A percentile compares a stretch with the other conserved stretches of the same genome.
Evolutionary conservation across 805 yeast genomes (phyloP).

Genomic region (Metschnikowia borealis): DNA sequence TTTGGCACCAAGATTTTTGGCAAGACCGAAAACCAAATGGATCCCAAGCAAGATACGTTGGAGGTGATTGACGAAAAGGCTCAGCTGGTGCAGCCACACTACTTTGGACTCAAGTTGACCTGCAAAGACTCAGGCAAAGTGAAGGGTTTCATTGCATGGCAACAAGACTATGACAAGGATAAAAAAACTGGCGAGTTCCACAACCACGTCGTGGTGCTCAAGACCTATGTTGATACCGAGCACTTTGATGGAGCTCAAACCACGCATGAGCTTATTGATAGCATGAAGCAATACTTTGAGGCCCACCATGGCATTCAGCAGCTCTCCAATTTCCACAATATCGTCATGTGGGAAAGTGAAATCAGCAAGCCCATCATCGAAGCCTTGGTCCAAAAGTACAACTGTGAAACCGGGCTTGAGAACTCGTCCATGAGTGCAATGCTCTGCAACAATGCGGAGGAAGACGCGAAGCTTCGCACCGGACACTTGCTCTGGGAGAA

Average conservation of each 20-base stretch:
- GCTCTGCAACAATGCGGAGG: constrained; percentile 22
- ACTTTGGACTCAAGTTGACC: constrained; percentile 29
- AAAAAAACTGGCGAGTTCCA: constrained; percentile 13
- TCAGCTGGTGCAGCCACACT: constrained; percentile 23
- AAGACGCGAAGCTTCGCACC: constrained; percentile 21
- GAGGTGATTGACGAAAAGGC: constrained; percentile 18
- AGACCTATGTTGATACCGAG: constrained; percentile 21
- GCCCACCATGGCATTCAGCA: constrained; percentile 12
- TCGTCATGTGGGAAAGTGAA: constrained; percentile 36
- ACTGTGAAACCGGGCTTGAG: constrained; percentile 23
- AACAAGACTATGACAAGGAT: constrained; percentile 30
- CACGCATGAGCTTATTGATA: constrained; percentile 12
- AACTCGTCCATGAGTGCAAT: constrained; percentile 37
- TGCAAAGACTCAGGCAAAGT: constrained; percentile 16
- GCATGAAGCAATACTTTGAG: constrained; percentile 17
- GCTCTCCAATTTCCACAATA: constrained; percentile 16
- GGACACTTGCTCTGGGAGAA: constrained; percentile 39
- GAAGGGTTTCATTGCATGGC: constrained; percentile 35
- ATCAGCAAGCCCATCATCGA: constrained; percentile 14
- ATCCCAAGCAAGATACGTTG: constrained; percentile 8
- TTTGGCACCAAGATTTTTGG: constrained; percentile 16
- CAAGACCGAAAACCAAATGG: background rate
- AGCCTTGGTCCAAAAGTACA: constrained; percentile 15
- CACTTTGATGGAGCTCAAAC: constrained; percentile 17
- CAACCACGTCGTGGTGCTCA: constrained; percentile 27